Percentiles rank a stretch among this genome's conserved stretches.
Conservation (phyloP, 106 monocot genomes). For the Allium fistulosum region DNA sequence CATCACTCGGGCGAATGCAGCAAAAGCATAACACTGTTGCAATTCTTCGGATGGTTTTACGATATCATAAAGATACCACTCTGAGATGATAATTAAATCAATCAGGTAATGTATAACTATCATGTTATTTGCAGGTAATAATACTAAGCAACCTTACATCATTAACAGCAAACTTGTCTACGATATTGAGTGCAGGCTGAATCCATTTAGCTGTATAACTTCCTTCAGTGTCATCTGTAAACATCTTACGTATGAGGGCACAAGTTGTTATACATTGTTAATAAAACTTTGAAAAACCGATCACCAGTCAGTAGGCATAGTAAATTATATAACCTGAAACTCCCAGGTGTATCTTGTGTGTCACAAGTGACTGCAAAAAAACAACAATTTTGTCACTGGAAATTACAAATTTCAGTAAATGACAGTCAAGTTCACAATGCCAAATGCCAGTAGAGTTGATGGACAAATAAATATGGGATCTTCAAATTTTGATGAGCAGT, state of each 20-base stretch:
- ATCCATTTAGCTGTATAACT: conserved; percentile 61
- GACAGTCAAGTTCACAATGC: neutral
- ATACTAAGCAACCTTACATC: conserved; percentile 37
- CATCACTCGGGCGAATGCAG: neutral
- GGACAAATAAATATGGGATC: neutral
- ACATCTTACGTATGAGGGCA: conserved; percentile 25
- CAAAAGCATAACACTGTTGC: neutral
- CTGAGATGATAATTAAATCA: neutral
- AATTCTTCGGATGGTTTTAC: neutral
- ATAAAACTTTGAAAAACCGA: neutral
- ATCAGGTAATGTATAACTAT: neutral
- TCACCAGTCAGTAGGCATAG: neutral
- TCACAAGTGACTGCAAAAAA: conserved; percentile 70
- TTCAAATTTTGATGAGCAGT: neutral
- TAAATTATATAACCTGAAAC: conserved; percentile 44
- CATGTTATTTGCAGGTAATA: neutral
- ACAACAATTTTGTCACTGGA: neutral
- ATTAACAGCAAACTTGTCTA: conserved; percentile 51
- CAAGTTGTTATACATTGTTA: neutral
- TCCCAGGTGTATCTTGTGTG: conserved; percentile 59
- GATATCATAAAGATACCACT: conserved; percentile 19
- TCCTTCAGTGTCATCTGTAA: conserved; percentile 9
- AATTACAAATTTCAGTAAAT: neutral
- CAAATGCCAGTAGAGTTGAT: neutral
- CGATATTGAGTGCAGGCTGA: conserved; percentile 35